Conservation (phyloP, 2,329 filamentous ascomycete species). For the Biscogniauxia sp. region DNA sequence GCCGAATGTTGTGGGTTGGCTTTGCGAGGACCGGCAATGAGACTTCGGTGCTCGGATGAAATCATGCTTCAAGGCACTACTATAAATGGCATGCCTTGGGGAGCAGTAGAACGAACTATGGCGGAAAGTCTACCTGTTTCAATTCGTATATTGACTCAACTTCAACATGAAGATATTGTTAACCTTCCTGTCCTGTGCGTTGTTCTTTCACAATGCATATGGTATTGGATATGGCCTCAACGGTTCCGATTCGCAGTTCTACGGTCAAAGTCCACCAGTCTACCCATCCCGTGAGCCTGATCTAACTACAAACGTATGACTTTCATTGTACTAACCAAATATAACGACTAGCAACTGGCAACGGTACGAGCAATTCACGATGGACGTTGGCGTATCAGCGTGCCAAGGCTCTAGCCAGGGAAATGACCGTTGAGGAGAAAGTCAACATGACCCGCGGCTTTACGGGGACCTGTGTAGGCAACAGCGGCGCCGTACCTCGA, state of each 20-base stretch:
- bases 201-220: neutral
- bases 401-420: neutral
- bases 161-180: neutral
- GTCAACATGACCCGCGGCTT: slow-evolving; percentile 8
- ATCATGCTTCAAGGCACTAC: too few relatives aligned
- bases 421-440: slow-evolving; percentile 8
- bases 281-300: slow-evolving; percentile 5
- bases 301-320: neutral
- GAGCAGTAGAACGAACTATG: neutral
- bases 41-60: too few relatives aligned
- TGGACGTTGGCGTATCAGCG: slow-evolving; percentile 3
- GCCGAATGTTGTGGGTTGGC: too few relatives aligned
- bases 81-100: slow-evolving; percentile 1
- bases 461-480: slow-evolving; percentile 8
- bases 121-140: neutral
- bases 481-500: slow-evolving; percentile 58
- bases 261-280: slow-evolving; percentile 7
- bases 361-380: slow-evolving; percentile 2
- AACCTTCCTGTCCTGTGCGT: neutral
- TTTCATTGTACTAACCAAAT: neutral
- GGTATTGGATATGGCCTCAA: slow-evolving; percentile 4
- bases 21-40: too few relatives aligned
- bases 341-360: neutral
- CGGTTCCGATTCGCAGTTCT: slow-evolving; percentile 8
- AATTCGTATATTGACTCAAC: neutral